These are phyloP conservation scores for Lithohypha guttulata DNA, from an alignment of 2,329 filamentous ascomycete genomes.

Conservation along the genomic window DNA sequence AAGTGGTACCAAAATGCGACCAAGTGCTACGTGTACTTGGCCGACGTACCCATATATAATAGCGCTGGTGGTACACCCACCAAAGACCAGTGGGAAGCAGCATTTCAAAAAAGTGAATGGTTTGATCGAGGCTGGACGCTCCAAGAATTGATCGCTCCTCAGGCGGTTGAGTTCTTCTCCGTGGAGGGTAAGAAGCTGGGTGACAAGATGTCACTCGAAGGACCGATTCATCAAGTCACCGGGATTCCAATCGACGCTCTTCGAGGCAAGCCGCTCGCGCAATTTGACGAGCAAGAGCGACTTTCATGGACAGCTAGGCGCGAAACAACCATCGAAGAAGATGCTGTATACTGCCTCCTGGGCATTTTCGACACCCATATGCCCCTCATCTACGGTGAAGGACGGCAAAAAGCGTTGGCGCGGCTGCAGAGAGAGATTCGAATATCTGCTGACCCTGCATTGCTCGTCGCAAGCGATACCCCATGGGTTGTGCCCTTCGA, in stretches of 20 bases:
- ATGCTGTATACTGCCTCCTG: constrained; percentile 23
- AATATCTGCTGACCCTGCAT: constrained; percentile 5
- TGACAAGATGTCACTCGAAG: constrained; percentile 19
- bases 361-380: constrained; percentile 24
- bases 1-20: constrained; percentile 17
- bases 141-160: constrained; percentile 23
- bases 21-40: constrained; percentile 6
- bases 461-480: not conserved
- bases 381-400: constrained; percentile 26
- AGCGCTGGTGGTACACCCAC: not conserved
- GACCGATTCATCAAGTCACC: constrained; percentile 20
- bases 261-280: constrained; percentile 11
- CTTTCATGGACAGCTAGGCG: constrained; percentile 18
- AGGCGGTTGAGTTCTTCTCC: constrained; percentile 21
- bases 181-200: constrained; percentile 16
- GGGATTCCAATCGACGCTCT: constrained; percentile 18
- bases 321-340: constrained; percentile 21
- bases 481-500: constrained; percentile 18
- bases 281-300: constrained; percentile 19
- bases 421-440: constrained; percentile 21
- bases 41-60: not conserved
- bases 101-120: constrained; percentile 12
- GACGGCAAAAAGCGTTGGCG: constrained; percentile 17
- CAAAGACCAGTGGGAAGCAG: constrained; percentile 10
- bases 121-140: constrained; percentile 11